Evolutionary conservation across 768 basidiomycete genomes (phyloP), one percentile per base, ranked within the genome.

Genomic region (Rhizopogon salebrosus): DNA sequence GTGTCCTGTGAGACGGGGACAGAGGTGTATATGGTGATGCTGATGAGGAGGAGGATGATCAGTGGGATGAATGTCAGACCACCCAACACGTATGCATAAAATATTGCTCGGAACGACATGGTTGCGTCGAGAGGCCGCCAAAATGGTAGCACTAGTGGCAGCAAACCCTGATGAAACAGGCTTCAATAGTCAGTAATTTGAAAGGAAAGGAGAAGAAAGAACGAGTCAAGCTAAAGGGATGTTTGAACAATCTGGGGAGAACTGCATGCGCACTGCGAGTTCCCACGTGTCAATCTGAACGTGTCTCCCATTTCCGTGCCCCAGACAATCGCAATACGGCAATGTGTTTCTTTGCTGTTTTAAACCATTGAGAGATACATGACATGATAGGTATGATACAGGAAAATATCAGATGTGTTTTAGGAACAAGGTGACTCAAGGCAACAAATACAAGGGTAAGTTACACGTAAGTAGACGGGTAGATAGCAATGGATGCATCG

Each of bases 31-130:
- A 87, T 67, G 55, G 85, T 75, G 64, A 78, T 78, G 65, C 79
- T 81, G 60, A 93, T 57, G 59, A 79, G 54, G 22, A 67, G 71
- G 57, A 79, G 70, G 61, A 92, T 58, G 59, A 89, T 64, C 41
- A 97, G 78, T 18, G 95, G 95, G 52, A 97, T 73, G 68, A 95
- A 89, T 2, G 95, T 95, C 57, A 97, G 55, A 40, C 93, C 95
- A 50, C 95, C 95, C 40, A 97, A 75, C 54, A 97, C 71, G 69
- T 97, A 97, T 31, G 88, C 88, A 64, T 95, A 85, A 56, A 92
- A 60, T 48, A 93, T 69, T 2, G 86, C 80, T 63, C 78, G 84
- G 60, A 90, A 64, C 52, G 78, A 79, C 89, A 91, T 89, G 64
- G 57, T 54, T 14, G 20, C 7, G 20, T 34, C 29, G 14, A 31